Evolutionary conservation across 345 rosid genomes (phyloP), one percentile per base, ranked within the genome.

Genomic region (Populus ilicifolia): DNA sequence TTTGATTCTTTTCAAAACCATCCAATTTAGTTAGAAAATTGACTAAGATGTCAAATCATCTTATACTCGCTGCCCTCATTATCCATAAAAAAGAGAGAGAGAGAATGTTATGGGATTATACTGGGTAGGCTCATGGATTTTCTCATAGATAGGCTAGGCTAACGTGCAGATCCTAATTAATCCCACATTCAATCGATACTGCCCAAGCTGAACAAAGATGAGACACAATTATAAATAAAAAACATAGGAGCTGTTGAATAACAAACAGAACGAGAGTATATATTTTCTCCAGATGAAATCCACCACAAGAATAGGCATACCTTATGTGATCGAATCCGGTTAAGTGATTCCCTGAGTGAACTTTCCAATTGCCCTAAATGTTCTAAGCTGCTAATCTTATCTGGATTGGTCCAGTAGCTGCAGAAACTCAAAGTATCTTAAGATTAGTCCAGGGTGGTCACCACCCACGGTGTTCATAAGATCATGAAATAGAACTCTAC

Each of bases 341-440:
- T 85, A 80, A 92, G 89, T 3, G 89, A 87, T 69, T 90, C 91
- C 73, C 85, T 83, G 77, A 90, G 82, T 23, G 90, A 84, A 76
- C 83, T 85, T 74, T 92, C 92, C 69, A 90, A 78, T 78, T 90
- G 94, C 70, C 86, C 89, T 80, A 90, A 78, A 77, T 83, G 88
- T 68, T 92, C 92, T 43, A 90, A 39, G 62, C 73, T 90, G 83
- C 81, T 87, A 78, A 88, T 84, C 88, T 89, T 88, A 73, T 90
- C 88, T 1, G 80, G 82, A 68, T 89, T 85, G 29, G 85, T 84
- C 96, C 96, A 92, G 77, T 80, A 88, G 80, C 96, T 92, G 79
- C 76, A 85, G 71, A 74, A 80, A 74, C 68, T 69, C 82, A 81
- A 72, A 48, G 44, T 10, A 13, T 70, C 44, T 74, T 70, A 73